Conservation (phyloP, 108 stramenopile species). For the Fragilariopsis cylindrus region DNA sequence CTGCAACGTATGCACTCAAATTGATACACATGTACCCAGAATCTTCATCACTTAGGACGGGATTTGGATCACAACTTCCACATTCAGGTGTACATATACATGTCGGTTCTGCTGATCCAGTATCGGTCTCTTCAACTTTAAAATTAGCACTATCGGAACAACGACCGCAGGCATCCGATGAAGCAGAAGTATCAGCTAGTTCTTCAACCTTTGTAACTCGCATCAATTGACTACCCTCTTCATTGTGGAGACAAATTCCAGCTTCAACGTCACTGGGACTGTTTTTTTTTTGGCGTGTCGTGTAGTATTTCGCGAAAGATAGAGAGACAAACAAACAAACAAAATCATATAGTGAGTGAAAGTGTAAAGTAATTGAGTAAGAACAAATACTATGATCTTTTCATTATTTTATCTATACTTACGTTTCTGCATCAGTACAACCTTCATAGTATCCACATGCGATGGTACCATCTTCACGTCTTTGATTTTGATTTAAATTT, state of each 20-base stretch:
- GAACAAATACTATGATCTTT: background rate
- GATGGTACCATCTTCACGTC: background rate
- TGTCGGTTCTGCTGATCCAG: background rate
- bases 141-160: background rate
- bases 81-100: conserved; percentile 20
- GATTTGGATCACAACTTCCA: conserved; percentile 13
- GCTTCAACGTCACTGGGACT: conserved; percentile 6
- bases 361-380: background rate
- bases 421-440: conserved; percentile 18
- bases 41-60: background rate
- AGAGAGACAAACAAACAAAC: too few species aligned
- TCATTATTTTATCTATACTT: background rate
- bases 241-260: conserved; percentile 13
- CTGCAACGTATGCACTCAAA: background rate
- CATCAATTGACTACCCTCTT: background rate
- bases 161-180: background rate
- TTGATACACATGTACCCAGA: conserved; percentile 14
- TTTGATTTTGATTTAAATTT: conserved; percentile 21
- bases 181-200: background rate
- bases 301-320: background rate
- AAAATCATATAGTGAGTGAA: too few species aligned
- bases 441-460: conserved; percentile 14
- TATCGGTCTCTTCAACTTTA: background rate
- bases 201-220: conserved; percentile 5
- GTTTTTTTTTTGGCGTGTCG: background rate